Base-by-base conservation (phyloP, 306 rosid species). In the Cicer arietinum region DNA sequence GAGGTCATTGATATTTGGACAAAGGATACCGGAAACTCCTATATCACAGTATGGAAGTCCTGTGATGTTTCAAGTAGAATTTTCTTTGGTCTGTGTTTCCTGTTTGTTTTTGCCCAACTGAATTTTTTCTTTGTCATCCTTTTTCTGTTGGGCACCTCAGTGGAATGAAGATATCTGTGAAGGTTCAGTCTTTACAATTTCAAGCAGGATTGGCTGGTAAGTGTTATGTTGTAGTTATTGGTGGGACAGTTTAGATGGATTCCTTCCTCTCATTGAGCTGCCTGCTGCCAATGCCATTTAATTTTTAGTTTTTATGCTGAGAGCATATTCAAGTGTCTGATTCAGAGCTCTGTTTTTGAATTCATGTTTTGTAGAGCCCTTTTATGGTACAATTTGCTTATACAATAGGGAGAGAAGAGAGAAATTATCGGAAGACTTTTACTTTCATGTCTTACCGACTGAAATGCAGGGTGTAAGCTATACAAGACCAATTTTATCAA, bases 331-430 rank as follows among this genome's bases (percentile, higher is more conserved):
- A 76, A 16, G 79, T 76, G 85, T 67, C 84, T 90, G 86, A 91
- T 57, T 46, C 60, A 40, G 53, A 57, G 16, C 40, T 82, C 74
- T 85, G 44, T 74, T 71, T 83, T 78, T 58, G 72, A 62, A 75
- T 45, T 74, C 70, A 40, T 81, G 61, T 66, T 58, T 71, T 83
- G 74, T 75, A 94, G 99, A 94, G 87, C 99, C 99, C 57, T 94
- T 94, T 85, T 89, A 85, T 67, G 97, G 97, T 80, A 94, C 99
- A 80, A 89, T 94, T 66, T 91, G 99, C 95, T 90, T 94, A 76
- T 94, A 92, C 87, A 94, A 94, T 84, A 90, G 89, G 86, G 99
- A 94, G 86, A 88, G 96, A 82, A 88, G 96, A 84, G 99, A 94
- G 80, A 94, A 94, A 71, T 81, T 94, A 79, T 94, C 99, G 11